These are phyloP conservation scores for Poronia punctata DNA, from an alignment of 495 filamentous ascomycete species.

Conservation along the genomic window DNA sequence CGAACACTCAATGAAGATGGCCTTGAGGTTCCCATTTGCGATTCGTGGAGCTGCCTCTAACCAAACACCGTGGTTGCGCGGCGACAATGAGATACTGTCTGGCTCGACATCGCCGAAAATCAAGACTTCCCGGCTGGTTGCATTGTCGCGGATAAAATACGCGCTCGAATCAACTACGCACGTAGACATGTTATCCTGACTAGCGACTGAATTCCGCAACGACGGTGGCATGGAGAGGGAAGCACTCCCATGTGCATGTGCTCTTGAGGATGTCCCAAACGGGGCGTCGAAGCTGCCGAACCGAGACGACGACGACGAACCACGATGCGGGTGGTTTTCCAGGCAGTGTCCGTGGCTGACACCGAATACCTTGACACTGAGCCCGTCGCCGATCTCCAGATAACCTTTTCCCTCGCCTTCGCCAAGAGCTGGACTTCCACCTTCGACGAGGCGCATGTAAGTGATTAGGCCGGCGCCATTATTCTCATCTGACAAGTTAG, in stretches of 20 bases:
- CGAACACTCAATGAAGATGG: constrained; percentile 92
- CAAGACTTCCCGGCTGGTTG: constrained; percentile 66
- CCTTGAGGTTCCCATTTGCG: constrained; percentile 55
- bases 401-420: constrained; percentile 72
- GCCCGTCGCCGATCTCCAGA: constrained; percentile 73
- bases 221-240: constrained; percentile 18
- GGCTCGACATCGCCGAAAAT: constrained; percentile 96
- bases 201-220: constrained; percentile 13
- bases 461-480: constrained; percentile 87
- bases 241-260: constrained; percentile 8
- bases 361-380: constrained; percentile 68
- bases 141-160: constrained; percentile 76
- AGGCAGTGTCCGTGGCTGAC: constrained; percentile 87
- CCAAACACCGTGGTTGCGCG: constrained; percentile 79
- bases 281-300: constrained; percentile 30
- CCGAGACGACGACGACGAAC: constrained; percentile 38
- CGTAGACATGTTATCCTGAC: constrained; percentile 30
- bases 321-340: constrained; percentile 58
- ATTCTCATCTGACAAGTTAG: constrained; percentile 93
- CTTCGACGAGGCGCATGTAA: constrained; percentile 80
- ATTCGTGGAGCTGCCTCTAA: constrained; percentile 78
- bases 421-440: constrained; percentile 74
- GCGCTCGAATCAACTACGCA: constrained; percentile 79
- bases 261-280: constrained; percentile 13
- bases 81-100: constrained; percentile 71